These are phyloP conservation scores for Pseudogymnoascus sp. DNA, from an alignment of 2,329 filamentous ascomycete genomes.

Conservation along the genomic window DNA sequence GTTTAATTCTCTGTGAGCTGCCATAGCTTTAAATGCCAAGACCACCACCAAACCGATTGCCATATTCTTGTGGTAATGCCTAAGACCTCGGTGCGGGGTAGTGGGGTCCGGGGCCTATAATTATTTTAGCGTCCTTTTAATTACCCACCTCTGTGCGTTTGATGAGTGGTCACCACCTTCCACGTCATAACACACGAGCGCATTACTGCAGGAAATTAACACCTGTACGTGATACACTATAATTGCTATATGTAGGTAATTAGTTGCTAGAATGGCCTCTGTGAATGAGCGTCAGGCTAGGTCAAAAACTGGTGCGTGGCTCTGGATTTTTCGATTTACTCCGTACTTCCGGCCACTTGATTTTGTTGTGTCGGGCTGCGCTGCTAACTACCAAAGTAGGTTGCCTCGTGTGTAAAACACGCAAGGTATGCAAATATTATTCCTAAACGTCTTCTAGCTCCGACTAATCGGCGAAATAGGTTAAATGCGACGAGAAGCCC, in stretches of 20 bases:
- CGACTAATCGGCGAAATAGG: conserved; percentile 14
- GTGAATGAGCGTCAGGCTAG: not conserved
- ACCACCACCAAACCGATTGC: too few species aligned
- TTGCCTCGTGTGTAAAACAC: conserved; percentile 5
- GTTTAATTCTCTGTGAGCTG: too few species aligned
- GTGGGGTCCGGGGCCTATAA: too few species aligned
- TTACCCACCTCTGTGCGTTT: too few species aligned
- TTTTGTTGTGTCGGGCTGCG: not conserved
- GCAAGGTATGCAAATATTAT: not conserved
- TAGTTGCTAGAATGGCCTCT: not conserved
- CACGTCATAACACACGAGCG: too few species aligned
- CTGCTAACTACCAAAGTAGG: not conserved
- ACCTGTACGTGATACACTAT: too few species aligned
- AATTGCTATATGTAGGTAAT: not conserved
- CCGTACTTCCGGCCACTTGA: not conserved
- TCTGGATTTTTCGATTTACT: not conserved
- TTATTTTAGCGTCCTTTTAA: too few species aligned
- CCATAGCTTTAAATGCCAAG: too few species aligned
- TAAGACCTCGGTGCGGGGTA: too few species aligned
- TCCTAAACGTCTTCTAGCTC: not conserved
- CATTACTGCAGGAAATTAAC: too few species aligned
- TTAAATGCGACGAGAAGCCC: conserved; percentile 23
- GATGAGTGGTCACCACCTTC: too few species aligned
- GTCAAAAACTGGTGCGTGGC: not conserved
- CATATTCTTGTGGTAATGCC: too few species aligned